These are phyloP conservation scores for Penicillium salamii DNA, from an alignment of 495 filamentous ascomycete genomes.

Conservation along the genomic window DNA sequence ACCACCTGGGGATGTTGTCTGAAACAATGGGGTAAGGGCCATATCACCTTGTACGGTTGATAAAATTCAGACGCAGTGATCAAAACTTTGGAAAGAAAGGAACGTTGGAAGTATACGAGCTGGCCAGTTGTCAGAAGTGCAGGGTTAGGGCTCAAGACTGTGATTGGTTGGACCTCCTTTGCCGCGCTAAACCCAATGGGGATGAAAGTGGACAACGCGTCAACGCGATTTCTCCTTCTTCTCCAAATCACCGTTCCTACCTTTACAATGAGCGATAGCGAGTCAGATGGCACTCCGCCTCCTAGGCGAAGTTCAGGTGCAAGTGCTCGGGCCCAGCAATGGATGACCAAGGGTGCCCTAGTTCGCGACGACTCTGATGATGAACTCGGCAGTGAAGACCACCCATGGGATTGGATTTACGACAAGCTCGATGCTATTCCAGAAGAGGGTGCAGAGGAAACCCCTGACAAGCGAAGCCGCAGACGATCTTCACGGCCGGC, in stretches of 20 bases:
- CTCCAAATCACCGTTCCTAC: slow-evolving; percentile 3
- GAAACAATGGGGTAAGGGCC: too few relatives aligned
- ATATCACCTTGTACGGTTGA: too few relatives aligned
- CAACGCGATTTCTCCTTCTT: slow-evolving; percentile 16
- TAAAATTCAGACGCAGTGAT: too few relatives aligned
- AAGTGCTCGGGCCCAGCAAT: slow-evolving; percentile 53
- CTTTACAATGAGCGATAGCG: slow-evolving; percentile 7
- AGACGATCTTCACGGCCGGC: slow-evolving; percentile 31
- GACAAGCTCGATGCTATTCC: slow-evolving; percentile 31
- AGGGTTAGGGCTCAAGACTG: neutral
- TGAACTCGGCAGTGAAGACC: slow-evolving; percentile 79
- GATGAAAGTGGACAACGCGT: slow-evolving; percentile 44
- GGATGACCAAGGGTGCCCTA: slow-evolving; percentile 64
- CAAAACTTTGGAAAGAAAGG: too few relatives aligned
- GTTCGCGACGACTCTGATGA: slow-evolving; percentile 86
- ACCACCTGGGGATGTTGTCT: too few relatives aligned
- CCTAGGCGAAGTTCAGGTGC: slow-evolving; percentile 26
- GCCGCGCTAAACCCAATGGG: slow-evolving; percentile 28
- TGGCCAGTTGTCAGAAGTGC: too few relatives aligned
- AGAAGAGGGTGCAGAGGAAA: slow-evolving; percentile 20
- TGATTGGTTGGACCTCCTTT: slow-evolving; percentile 11
- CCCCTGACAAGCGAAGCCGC: slow-evolving; percentile 26
- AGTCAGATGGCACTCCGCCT: slow-evolving; percentile 14
- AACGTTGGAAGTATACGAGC: too few relatives aligned
- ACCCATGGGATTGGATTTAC: slow-evolving; percentile 94